phyloP scores from a whole-genome alignment of 2,329 filamentous ascomycete species.

The Curvularia eragrostidis region DNA sequence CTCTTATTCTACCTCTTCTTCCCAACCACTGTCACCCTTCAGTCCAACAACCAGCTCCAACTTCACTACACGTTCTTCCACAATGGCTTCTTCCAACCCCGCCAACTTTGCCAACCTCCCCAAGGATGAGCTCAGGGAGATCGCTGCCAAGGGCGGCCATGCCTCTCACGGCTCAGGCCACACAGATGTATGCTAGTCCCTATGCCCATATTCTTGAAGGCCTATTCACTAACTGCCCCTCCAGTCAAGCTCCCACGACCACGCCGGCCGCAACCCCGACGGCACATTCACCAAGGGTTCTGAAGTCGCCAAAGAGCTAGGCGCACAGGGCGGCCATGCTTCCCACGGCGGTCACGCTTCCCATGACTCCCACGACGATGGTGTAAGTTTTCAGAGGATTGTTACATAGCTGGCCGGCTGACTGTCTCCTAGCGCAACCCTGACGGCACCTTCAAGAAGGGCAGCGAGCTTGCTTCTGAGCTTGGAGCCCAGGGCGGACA shows the following conservation, averaged over 20 bases:
- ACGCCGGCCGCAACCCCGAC: conserved; percentile 45
- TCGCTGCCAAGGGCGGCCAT: conserved; percentile 59
- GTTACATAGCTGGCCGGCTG: conserved; percentile 40
- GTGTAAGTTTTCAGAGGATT: conserved; percentile 34
- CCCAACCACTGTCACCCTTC: not conserved
- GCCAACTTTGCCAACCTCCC: conserved; percentile 62
- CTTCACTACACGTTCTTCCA: conserved; percentile 17
- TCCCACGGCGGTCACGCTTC: conserved; percentile 32
- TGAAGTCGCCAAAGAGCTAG: conserved; percentile 48
- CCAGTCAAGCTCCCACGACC: not conserved
- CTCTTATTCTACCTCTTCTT: not conserved
- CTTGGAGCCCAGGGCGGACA: conserved; percentile 45
- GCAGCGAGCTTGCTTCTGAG: conserved; percentile 46
- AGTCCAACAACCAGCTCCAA: conserved; percentile 8
- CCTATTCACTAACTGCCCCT: not conserved
- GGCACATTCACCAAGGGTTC: conserved; percentile 51
- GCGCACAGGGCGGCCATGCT: conserved; percentile 45
- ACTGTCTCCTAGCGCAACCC: conserved; percentile 52
- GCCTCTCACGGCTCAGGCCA: conserved; percentile 43
- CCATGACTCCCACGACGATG: conserved; percentile 17
- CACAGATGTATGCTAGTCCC: conserved; percentile 1
- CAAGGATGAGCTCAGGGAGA: conserved; percentile 57
- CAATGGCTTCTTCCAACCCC: conserved; percentile 55
- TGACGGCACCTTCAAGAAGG: conserved; percentile 49
- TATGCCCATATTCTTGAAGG: not conserved